Evolutionary conservation across 179 eudicot species (phyloP), one percentile per base, ranked within the genome.

Genomic region (Pouteria campechiana): DNA sequence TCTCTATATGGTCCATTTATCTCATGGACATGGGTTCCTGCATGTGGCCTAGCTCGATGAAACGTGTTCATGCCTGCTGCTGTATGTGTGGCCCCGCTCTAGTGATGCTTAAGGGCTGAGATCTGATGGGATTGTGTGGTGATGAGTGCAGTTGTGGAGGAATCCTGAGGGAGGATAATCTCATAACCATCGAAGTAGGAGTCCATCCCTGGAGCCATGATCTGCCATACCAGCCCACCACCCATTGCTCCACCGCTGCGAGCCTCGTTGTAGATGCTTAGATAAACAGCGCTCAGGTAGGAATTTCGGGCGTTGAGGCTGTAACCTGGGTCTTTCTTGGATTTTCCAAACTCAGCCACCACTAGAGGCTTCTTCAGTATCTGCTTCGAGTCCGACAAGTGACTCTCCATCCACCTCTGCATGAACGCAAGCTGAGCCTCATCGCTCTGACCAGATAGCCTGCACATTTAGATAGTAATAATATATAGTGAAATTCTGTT

Each of bases 141-240:
- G 10, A 61, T 46, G 20, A 61, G 15, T 0, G 21, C 17, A 17
- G n/a, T 17, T 0, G 69, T 68, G 6, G 69, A 35, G 1, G 69
- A 52, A 42, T 48, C 40, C 36, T 63, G 25, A 4, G 53, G 23
- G 36, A 68, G 46, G 3, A 68, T 32, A 17, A 68, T 54, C 2
- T 29, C 54, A 11, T 68, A 63, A 6, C 74, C 70, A 37, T 68
- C 70, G 3, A 33, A 4, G 11, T 37, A 69, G 0, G 52, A 20
- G 0, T 56, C 62, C 70, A 69, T 61, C 0, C 63, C 75, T 16
- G 31, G 20, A 0, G 52, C 55, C 46, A 69, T 8, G 12, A 69
- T 11, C 35, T 60, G 75, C 75, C 75, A 69, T 8, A 63, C 54
- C 48, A 69, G 28, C 17, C 70, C 44, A 1, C 74, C 70, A 17